phyloP scores from a whole-genome alignment of 495 filamentous ascomycete genomes.

The Tetracladium marchalianum region DNA sequence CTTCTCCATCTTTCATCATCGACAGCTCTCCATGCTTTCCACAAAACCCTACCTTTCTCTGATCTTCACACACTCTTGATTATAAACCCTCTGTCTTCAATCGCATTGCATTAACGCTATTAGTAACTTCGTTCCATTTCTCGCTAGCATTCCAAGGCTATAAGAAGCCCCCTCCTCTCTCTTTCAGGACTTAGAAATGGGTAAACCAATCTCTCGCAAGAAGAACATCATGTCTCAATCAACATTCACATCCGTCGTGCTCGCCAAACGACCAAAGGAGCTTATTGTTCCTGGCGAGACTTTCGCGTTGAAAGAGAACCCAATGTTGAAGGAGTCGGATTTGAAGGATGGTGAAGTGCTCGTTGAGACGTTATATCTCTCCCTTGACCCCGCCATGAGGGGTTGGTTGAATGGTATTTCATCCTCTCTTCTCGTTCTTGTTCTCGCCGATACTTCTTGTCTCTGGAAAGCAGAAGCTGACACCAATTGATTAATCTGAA shows the following conservation, averaged over 20 bases:
- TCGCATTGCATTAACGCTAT: too few species aligned
- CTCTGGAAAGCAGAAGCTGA: too few species aligned
- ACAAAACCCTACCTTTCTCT: too few species aligned
- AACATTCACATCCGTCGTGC: constrained; percentile 34
- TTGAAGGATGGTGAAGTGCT: constrained; percentile 53
- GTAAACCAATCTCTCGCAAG: constrained; percentile 5
- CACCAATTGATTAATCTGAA: constrained; percentile 1
- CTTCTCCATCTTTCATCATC: too few species aligned
- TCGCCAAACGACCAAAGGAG: constrained; percentile 38
- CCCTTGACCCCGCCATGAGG: constrained; percentile 76
- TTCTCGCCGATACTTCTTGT: background rate
- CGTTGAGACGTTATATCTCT: constrained; percentile 57
- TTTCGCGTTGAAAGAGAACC: constrained; percentile 39
- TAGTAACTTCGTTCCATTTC: too few species aligned
- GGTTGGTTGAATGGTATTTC: constrained; percentile 50
- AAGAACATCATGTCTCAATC: constrained; percentile 19
- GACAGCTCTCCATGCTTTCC: too few species aligned
- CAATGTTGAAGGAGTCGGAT: constrained; percentile 33
- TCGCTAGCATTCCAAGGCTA: too few species aligned
- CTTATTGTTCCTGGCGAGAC: constrained; percentile 36
- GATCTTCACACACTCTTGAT: too few species aligned
- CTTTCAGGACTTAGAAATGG: constrained; percentile 1
- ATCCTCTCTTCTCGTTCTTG: background rate
- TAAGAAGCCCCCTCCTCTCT: too few species aligned
- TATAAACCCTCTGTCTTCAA: too few species aligned